Evolutionary conservation across 768 basidiomycete genomes (phyloP).

Genomic region (Russula sp.): DNA sequence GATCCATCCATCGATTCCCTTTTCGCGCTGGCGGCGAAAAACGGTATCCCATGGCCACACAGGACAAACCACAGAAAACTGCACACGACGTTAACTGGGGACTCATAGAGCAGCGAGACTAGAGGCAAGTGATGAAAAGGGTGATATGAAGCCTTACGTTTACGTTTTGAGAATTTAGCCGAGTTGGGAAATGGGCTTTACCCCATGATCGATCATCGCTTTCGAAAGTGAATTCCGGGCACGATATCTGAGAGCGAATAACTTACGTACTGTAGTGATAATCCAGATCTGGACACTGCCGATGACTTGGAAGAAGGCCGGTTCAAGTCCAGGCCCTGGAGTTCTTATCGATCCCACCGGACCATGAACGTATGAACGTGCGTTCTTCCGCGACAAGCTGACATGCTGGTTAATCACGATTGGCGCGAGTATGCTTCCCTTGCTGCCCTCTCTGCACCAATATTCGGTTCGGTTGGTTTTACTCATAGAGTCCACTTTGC

Average conservation of each 20-base stretch:
- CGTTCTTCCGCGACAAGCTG: too few relatives aligned
- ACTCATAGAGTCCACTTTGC: too few relatives aligned
- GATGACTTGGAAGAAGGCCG: neutral
- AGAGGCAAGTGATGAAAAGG: neutral
- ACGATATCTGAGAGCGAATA: neutral
- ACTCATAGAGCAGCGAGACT: neutral
- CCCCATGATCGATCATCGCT: neutral
- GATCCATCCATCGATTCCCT: neutral
- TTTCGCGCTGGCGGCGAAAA: neutral
- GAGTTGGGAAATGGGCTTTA: neutral
- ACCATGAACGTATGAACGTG: too few relatives aligned
- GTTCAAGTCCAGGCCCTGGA: neutral
- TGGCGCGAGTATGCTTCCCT: too few relatives aligned
- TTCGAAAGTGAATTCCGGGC: neutral
- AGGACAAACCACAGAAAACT: neutral
- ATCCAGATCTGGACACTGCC: neutral
- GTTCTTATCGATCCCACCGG: neutral
- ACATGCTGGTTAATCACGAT: too few relatives aligned
- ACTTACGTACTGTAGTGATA: neutral
- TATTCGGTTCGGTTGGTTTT: too few relatives aligned
- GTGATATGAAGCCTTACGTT: neutral
- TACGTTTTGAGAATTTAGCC: neutral
- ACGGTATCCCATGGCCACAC: neutral
- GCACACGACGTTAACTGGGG: too few relatives aligned
- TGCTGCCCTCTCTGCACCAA: too few relatives aligned